Percentiles rank a stretch among this genome's conserved stretches.
Conservation (phyloP, 1,139 yeast species). For the Scheffersomyces insectosa region DNA sequence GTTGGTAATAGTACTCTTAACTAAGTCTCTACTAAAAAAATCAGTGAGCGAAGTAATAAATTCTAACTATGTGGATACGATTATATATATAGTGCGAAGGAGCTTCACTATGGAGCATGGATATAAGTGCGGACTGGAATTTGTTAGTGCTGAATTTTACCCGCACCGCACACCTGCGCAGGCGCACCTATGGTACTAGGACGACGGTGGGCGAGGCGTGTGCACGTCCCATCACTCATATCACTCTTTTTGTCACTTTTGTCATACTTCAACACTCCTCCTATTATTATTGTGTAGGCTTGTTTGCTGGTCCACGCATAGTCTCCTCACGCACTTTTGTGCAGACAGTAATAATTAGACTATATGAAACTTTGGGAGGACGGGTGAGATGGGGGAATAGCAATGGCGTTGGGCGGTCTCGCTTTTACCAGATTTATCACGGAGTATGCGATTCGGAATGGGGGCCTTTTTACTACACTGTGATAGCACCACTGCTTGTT, state of each 20-base stretch:
- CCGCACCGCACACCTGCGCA: slow-evolving; percentile 6
- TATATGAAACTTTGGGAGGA: not conserved
- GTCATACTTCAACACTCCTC: no score
- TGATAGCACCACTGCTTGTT: no score
- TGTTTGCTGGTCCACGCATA: no score
- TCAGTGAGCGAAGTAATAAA: not conserved
- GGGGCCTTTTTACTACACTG: no score
- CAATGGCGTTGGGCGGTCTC: not conserved
- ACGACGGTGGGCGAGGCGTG: no score
- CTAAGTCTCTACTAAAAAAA: not conserved
- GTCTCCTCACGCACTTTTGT: no score
- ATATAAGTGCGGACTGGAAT: slow-evolving; percentile 1
- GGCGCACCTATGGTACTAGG: no score
- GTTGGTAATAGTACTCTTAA: slow-evolving; percentile 1
- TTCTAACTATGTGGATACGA: not conserved
- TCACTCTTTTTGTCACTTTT: no score
- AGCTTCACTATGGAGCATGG: not conserved
- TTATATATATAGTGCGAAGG: not conserved
- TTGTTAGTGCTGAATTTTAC: slow-evolving; percentile 22
- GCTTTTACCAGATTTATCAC: not conserved
- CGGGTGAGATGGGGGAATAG: not conserved
- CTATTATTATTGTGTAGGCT: no score
- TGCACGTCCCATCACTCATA: no score
- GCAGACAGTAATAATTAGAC: no score
- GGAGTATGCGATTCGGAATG: no score